Conservation (phyloP, 768 basidiomycete genomes). For the Boletus bicolor region DNA sequence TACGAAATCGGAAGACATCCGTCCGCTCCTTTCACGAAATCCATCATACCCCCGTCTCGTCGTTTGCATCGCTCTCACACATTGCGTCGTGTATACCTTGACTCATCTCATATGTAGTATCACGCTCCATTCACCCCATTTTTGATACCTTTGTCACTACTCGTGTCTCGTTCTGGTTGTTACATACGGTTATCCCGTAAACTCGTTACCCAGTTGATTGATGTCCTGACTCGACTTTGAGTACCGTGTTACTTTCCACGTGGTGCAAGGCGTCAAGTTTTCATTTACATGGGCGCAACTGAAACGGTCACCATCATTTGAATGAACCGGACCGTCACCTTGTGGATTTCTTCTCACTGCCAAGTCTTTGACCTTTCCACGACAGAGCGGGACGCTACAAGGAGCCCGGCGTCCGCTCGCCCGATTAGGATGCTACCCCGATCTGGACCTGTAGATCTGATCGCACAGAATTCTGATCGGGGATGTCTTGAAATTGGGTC, state of each 20-base stretch:
- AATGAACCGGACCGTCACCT: constrained; percentile 8
- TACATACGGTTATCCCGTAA: constrained; percentile 39
- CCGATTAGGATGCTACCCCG: constrained; percentile 15
- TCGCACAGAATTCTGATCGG: constrained; percentile 36
- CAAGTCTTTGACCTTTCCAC: constrained; percentile 1
- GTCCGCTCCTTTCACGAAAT: constrained; percentile 34
- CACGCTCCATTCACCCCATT: constrained; percentile 32
- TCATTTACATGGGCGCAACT: constrained; percentile 27
- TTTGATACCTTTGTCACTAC: constrained; percentile 33
- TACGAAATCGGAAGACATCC: constrained; percentile 36
- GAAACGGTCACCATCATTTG: constrained; percentile 10
- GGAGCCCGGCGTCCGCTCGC: constrained; percentile 18
- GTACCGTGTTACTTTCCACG: constrained; percentile 6
- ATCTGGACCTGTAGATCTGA: constrained; percentile 30
- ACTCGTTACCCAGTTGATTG: constrained; percentile 33
- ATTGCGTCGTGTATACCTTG: constrained; percentile 38
- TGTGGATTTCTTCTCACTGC: constrained; percentile 12
- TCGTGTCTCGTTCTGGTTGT: constrained; percentile 23
- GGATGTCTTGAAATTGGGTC: constrained; percentile 16
- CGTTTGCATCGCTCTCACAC: constrained; percentile 37
- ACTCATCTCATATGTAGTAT: constrained; percentile 37
- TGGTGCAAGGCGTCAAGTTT: constrained; percentile 19
- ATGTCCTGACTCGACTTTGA: constrained; percentile 30
- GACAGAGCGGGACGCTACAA: constrained; percentile 6
- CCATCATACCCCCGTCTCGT: constrained; percentile 33